Evolutionary conservation across 352 stramenopile genomes (phyloP), one percentile per base, ranked within the genome.

Genomic region (Phytophthora crassamura): DNA sequence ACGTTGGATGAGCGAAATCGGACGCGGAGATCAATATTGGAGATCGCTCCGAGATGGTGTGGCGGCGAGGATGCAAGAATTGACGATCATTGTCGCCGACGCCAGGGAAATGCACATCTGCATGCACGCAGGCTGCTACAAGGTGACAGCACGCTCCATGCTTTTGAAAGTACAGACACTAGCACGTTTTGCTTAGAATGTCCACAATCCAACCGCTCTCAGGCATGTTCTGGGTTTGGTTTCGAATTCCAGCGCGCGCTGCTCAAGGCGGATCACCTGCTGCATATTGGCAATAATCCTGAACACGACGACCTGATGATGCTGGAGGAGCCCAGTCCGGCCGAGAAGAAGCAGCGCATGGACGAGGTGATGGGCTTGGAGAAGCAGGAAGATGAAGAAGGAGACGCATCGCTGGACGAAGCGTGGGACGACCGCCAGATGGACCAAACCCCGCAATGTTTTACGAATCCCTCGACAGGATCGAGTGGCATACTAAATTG

Each of bases 371-470:
- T 47, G 32, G 45, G 34, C 14, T 38, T 49, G n/a, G 36, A 41
- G 16, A 51, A 70, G 4, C 48, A 59, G 32, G 32, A 38, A 22
- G 25, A 52, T 6, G 42, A 49, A 15, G 41, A 47, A 25, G 39
- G 20, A 7, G n/a, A n/a, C 45, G 43, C n/a, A 14, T 69, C 45
- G 14, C 15, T 68, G 14, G 53, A 74, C 2, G 59, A 75, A 11
- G 59, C 38, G 0, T 69, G 53, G 63, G 53, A 75, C 47, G 59
- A 78, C 46, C 80, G 80, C 9, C 74, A 93, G 43, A 51, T 92
- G 3, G 69, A 77, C 12, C 82, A 84, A 47, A 64, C 71, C 0
- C 76, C 77, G 7, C 58, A 55, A 0, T 94, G 89, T 56, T 94
- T 90, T 40, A 64, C 58, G 5, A 83, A 80, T 38, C 77, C 70